A percentile compares a stretch with the other conserved stretches of the same genome.
Conservation (phyloP, 805 yeast genomes). For the Candida michaelii region DNA sequence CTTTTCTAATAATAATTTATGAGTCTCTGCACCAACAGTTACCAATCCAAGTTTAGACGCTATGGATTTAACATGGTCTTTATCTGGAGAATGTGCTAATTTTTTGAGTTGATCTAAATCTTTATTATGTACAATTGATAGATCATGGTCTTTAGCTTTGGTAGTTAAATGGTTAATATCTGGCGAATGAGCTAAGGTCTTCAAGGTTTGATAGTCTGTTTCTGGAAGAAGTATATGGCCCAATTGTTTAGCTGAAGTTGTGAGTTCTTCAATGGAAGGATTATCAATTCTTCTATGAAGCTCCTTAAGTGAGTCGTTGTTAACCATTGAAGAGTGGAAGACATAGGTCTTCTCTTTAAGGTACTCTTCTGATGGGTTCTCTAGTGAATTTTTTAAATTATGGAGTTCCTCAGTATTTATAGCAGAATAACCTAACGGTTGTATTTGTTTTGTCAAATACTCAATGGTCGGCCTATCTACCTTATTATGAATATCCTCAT, state of each 20-base stretch:
- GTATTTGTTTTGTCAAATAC: slow-evolving; percentile 17
- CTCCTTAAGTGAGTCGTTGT: slow-evolving; percentile 1
- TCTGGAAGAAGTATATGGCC: slow-evolving; percentile 20
- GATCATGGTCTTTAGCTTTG: slow-evolving; percentile 4
- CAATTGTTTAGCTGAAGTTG: slow-evolving; percentile 9
- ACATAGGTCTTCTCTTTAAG: slow-evolving; percentile 8
- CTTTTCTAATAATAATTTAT: slow-evolving; percentile 3
- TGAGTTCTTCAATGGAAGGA: slow-evolving; percentile 12
- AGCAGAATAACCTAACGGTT: slow-evolving; percentile 7
- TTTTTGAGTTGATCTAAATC: slow-evolving; percentile 18
- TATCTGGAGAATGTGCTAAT: slow-evolving; percentile 23
- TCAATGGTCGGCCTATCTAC: slow-evolving; percentile 22
- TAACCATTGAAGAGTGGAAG: slow-evolving; percentile 4
- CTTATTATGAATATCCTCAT: slow-evolving; percentile 12
- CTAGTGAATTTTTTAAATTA: slow-evolving; percentile 5
- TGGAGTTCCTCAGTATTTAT: slow-evolving; percentile 13
- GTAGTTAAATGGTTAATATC: slow-evolving; percentile 8
- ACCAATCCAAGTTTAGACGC: slow-evolving; percentile 17
- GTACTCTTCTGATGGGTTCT: slow-evolving; percentile 13
- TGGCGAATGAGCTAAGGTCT: slow-evolving; percentile 9
- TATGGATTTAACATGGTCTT: slow-evolving; percentile 16
- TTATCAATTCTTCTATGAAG: slow-evolving; percentile 4
- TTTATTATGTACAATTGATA: slow-evolving; percentile 4
- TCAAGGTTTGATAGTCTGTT: slow-evolving; percentile 17
- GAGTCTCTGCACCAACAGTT: slow-evolving; percentile 15